Conservation (phyloP, 257 asterid genomes). For the Fraxinus excelsior region DNA sequence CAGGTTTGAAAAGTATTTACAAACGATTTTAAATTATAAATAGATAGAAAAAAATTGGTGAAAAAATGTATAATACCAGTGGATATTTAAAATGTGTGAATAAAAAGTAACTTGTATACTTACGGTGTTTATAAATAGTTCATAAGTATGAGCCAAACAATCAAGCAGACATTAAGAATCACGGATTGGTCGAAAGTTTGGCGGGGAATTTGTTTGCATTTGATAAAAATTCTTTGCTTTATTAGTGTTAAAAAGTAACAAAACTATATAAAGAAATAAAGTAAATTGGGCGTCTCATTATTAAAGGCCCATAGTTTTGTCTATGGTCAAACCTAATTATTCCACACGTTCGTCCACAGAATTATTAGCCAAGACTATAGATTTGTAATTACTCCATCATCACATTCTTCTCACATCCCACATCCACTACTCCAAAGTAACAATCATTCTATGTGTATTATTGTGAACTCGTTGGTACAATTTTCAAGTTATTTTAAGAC, state of each 20-base stretch:
- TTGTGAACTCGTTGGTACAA: too few relatives aligned
- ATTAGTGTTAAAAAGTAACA: background rate
- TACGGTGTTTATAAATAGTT: too few relatives aligned
- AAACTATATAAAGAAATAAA: background rate
- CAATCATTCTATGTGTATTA: background rate
- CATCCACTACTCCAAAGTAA: background rate
- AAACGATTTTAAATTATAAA: too few relatives aligned
- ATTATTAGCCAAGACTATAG: background rate
- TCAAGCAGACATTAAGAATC: background rate
- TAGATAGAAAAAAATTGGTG: too few relatives aligned
- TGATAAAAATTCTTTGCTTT: background rate
- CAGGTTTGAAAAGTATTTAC: too few relatives aligned
- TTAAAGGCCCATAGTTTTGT: slow-evolving; percentile 23
- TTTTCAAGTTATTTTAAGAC: background rate
- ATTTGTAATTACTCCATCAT: slow-evolving; percentile 30
- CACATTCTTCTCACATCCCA: background rate
- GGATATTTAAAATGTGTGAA: too few relatives aligned
- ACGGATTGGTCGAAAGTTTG: background rate
- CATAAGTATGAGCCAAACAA: background rate
- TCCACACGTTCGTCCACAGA: slow-evolving; percentile 36
- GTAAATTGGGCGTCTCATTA: slow-evolving; percentile 16
- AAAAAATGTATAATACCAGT: too few relatives aligned
- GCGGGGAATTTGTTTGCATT: background rate
- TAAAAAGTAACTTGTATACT: too few relatives aligned
- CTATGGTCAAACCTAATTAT: slow-evolving; percentile 46